Evolutionary conservation across 768 basidiomycete species (phyloP), one percentile per base, ranked within the genome.

Genomic region (Lactarius pseudohatsudake): DNA sequence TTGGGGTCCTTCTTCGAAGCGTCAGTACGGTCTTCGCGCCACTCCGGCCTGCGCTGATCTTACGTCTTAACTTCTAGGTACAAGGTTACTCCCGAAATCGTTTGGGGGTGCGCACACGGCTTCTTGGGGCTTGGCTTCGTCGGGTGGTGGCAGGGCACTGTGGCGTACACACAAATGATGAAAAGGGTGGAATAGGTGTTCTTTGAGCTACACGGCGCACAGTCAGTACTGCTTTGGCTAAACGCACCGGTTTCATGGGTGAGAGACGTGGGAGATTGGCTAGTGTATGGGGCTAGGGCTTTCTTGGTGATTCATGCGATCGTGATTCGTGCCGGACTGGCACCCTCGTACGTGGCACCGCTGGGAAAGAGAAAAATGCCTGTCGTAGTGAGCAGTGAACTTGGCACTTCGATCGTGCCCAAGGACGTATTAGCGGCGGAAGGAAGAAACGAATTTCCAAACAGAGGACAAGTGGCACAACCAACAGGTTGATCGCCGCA

Each of bases 141-240:
- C 9, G 74, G 83, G 3, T 94, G 92, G 92, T 94, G 92, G 92
- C 92, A 94, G 76, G 79, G 74, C 20, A 93, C 91, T 2, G 77
- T 92, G 58, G 82, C 79, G 40, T 76, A 84, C 45, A 66, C 61
- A 43, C 64, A 65, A 15, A 62, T 61, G 57, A 11, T 63, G 38
- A 62, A 65, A 18, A 65, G 36, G 59, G 28, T 34, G 32, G 53
- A 60, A 47, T 69, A 59, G 53, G 53, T 36, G n/a, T 34, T 26
- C n/a, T 38, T 28, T 38, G 36, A n/a, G 55, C 18, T 30, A 34
- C 55, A 57, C 30, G 15, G 55, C 30, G 30, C 34, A 30, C 28
- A 57, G 16, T 30, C 34, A 30, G 55, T 57, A 34, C 34, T 57
- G 55, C 55, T 34, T n/a, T 20, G 47, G 47, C 47, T 26, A 50